phyloP scores from a whole-genome alignment of 2,329 filamentous ascomycete species.

The Periconia digitata region DNA sequence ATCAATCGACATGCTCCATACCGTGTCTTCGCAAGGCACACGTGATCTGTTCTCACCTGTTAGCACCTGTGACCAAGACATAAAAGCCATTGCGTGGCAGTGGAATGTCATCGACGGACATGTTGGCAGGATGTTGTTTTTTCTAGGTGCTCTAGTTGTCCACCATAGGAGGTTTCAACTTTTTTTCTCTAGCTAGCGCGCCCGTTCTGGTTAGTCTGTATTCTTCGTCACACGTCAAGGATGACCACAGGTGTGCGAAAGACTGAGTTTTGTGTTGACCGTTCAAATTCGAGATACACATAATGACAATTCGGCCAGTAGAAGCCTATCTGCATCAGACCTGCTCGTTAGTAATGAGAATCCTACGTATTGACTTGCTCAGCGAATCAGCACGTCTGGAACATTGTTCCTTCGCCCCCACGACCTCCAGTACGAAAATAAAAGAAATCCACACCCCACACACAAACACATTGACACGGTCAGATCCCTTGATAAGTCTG shows the following conservation, averaged over 20 bases:
- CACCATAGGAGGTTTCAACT: not conserved
- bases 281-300: not conserved
- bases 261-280: too few species aligned
- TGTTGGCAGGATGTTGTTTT: not conserved
- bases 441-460: too few species aligned
- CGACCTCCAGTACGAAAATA: not conserved
- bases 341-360: not conserved
- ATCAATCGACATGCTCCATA: conserved; percentile 28
- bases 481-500: too few species aligned
- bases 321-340: too few species aligned
- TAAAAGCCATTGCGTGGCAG: conserved; percentile 44
- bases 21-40: not conserved
- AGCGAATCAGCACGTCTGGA: not conserved
- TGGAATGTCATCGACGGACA: conserved; percentile 19
- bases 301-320: not conserved
- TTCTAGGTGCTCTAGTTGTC: not conserved
- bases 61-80: conserved; percentile 80
- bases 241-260: too few species aligned
- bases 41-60: conserved; percentile 61
- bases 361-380: not conserved
- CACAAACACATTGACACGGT: too few species aligned
- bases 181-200: not conserved
- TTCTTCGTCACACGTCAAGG: not conserved
- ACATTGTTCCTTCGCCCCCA: not conserved
- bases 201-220: not conserved